Conservation (phyloP, 2,329 filamentous ascomycete genomes). For the Sphaerulina populicola region DNA sequence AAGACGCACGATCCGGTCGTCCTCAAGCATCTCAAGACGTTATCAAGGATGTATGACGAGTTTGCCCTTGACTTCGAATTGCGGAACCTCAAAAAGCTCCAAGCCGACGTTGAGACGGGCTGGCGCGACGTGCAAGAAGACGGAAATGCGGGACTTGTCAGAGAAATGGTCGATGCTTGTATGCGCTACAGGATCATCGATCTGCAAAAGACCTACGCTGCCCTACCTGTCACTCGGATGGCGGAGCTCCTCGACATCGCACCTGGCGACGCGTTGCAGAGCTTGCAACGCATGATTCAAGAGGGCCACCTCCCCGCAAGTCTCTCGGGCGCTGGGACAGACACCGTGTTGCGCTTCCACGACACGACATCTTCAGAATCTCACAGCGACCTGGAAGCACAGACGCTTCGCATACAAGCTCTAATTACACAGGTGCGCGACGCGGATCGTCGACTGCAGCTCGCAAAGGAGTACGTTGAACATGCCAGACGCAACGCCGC, state of each 20-base stretch:
- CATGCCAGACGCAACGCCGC: conserved; percentile 42
- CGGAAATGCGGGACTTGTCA: conserved; percentile 62
- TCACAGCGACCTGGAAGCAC: conserved; percentile 38
- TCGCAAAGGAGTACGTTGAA: conserved; percentile 53
- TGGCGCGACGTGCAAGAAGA: conserved; percentile 49
- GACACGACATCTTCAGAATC: conserved; percentile 15
- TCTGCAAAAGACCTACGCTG: conserved; percentile 63
- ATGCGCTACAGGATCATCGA: conserved; percentile 67
- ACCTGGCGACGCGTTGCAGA: conserved; percentile 45
- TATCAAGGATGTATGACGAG: conserved; percentile 62
- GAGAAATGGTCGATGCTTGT: conserved; percentile 61
- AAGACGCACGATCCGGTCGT: conserved; percentile 47
- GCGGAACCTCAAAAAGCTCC: conserved; percentile 51
- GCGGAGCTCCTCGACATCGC: conserved; percentile 44
- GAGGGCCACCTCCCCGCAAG: conserved; percentile 45
- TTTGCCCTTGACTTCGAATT: conserved; percentile 62
- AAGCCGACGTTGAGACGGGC: conserved; percentile 55
- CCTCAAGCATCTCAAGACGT: conserved; percentile 48
- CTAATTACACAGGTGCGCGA: conserved; percentile 47
- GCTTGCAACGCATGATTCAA: conserved; percentile 47
- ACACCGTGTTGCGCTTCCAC: conserved; percentile 48
- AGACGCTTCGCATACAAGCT: conserved; percentile 44
- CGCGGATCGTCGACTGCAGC: conserved; percentile 48
- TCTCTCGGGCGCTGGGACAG: conserved; percentile 38
- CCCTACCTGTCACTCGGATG: conserved; percentile 50